Evolutionary conservation across 805 yeast species (phyloP).

Genomic region (Hanseniaspora pseudoguilliermondii): DNA sequence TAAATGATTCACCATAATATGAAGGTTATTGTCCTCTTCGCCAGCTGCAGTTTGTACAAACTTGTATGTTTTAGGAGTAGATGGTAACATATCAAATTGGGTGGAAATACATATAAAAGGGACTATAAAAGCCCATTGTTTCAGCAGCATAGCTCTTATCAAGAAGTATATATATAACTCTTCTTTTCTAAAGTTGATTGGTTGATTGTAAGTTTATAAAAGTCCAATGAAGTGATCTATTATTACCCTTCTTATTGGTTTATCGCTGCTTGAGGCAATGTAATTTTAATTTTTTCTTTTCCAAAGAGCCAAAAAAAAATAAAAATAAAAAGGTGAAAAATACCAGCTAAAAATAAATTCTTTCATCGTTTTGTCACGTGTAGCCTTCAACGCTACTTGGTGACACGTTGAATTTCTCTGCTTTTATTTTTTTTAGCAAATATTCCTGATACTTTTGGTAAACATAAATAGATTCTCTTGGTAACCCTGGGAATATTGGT

Average conservation of each 20-base stretch:
- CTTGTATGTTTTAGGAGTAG: slow-evolving; percentile 81
- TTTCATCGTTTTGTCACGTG: no score
- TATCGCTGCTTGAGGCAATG: no score
- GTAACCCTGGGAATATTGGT: background rate
- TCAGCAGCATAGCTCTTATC: background rate
- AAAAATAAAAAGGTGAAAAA: background rate
- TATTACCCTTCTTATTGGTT: no score
- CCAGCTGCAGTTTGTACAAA: background rate
- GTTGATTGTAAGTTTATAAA: no score
- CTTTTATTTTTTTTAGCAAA: background rate
- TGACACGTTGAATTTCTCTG: background rate
- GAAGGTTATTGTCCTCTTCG: slow-evolving; percentile 50
- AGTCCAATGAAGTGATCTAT: no score
- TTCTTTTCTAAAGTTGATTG: no score
- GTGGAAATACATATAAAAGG: background rate
- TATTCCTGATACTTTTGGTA: background rate
- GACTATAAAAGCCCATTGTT: background rate
- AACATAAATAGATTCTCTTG: background rate
- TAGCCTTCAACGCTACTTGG: no score
- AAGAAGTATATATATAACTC: background rate
- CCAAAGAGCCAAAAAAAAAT: background rate
- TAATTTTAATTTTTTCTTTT: no score
- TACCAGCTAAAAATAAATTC: background rate
- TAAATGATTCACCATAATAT: slow-evolving; percentile 76
- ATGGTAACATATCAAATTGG: slow-evolving; percentile 80